Base-by-base conservation (phyloP, 2,329 filamentous ascomycete genomes). In the Botrytis aclada region DNA sequence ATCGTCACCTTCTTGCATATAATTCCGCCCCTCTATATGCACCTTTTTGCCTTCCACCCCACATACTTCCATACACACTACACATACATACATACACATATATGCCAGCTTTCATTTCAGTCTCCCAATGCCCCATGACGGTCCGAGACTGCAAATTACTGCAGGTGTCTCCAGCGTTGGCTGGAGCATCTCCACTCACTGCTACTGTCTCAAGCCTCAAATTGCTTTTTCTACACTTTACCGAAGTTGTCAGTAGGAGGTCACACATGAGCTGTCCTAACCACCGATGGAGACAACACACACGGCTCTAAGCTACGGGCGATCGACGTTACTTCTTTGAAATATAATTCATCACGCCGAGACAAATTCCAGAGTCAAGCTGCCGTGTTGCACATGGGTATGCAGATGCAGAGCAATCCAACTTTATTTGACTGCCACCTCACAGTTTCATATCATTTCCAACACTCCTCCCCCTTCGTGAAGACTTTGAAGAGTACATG, bases 321-420 rank as follows among this genome's bases (percentile, higher is more conserved):
- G 78, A 79, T 80, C 77, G 78, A 80, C 77, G 76, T 79, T 79
- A 79, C 79, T 80, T 79, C 78, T 80, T 78, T 70, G 43, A 45
- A 60, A 62, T 56, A 71, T 60, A 76, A 73, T 77, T 73, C 80
- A 81, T 76, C 74, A 78, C 78, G 77, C 80, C 80, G 80, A 81
- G 79, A 80, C 79, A 77, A 56, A 72, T 77, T 75, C 73, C 78
- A 75, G 56, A 73, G 73, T 76, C 76, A 77, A 78, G 78, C 74
- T 79, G 76, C 79, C 77, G 78, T 79, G 76, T 77, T 80, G 77
- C 78, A 76, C 78, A 76, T 77, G 75, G 76, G 74, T 72, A 75
- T 76, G 80, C 79, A 81, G 78, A 80, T 76, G 75, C 75, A 77
- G 73, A 72, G 76, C 75, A 69, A 47, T 76, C 76, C 74, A 70